phyloP scores from a whole-genome alignment of 208 protist species.

The Angomonas desouzai region DNA sequence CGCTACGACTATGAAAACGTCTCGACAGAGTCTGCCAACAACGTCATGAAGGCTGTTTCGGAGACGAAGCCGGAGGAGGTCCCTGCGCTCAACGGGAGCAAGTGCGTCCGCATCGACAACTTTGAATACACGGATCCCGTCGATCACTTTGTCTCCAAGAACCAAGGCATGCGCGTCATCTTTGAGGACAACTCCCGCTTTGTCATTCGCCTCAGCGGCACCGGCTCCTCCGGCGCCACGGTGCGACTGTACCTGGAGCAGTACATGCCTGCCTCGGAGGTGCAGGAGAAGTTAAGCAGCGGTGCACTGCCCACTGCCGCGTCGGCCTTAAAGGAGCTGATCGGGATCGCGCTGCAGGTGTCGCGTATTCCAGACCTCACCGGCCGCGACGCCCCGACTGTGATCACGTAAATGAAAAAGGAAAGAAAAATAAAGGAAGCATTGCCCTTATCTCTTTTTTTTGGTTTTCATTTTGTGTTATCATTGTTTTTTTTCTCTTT shows the following conservation, averaged over 20 bases:
- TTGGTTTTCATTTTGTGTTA: background rate
- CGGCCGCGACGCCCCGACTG: slow-evolving; percentile 90
- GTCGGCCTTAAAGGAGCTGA: slow-evolving; percentile 75
- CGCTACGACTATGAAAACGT: slow-evolving; percentile 98
- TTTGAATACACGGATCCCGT: slow-evolving; percentile 97
- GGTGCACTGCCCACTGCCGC: slow-evolving; percentile 39
- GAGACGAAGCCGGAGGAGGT: slow-evolving; percentile 25
- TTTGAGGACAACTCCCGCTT: slow-evolving; percentile 95
- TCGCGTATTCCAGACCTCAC: slow-evolving; percentile 87
- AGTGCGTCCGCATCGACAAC: slow-evolving; percentile 85
- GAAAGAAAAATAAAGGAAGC: slow-evolving; percentile 13
- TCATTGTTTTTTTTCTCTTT: slow-evolving; percentile 11
- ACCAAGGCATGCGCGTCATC: slow-evolving; percentile 94
- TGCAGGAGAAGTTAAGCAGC: slow-evolving; percentile 32
- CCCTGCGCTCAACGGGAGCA: slow-evolving; percentile 30
- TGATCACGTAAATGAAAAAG: slow-evolving; percentile 89
- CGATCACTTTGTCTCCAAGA: slow-evolving; percentile 82
- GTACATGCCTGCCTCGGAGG: slow-evolving; percentile 74
- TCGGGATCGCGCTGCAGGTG: slow-evolving; percentile 80
- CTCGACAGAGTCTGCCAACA: slow-evolving; percentile 63
- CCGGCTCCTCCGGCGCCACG: slow-evolving; percentile 93
- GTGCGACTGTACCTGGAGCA: slow-evolving; percentile 97
- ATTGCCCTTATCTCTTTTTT: too few relatives aligned
- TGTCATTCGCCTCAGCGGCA: slow-evolving; percentile 96
- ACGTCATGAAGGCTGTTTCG: slow-evolving; percentile 81